phyloP scores from a whole-genome alignment of 2,329 filamentous ascomycete species.

The Chalara sp. region DNA sequence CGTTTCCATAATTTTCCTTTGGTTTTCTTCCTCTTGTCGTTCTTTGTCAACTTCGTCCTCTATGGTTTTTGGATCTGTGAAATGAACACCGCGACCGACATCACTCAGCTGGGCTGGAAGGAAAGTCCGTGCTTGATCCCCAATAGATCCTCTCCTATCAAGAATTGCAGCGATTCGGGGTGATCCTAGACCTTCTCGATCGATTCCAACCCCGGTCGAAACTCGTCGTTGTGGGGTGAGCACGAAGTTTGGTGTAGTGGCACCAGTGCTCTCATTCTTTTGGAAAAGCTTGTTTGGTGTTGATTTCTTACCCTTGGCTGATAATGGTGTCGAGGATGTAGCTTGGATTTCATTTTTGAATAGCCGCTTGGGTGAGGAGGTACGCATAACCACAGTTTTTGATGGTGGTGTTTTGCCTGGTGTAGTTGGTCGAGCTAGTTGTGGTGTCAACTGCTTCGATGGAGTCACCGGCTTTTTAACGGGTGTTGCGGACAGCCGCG shows the following conservation, averaged over 20 bases:
- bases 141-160: conserved; percentile 64
- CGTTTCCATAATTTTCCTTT: conserved; percentile 47
- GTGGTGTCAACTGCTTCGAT: conserved; percentile 36
- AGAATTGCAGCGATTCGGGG: conserved; percentile 66
- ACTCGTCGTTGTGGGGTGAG: conserved; percentile 53
- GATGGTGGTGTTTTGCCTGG: conserved; percentile 43
- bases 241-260: conserved; percentile 55
- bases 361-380: conserved; percentile 42
- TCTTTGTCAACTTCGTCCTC: conserved; percentile 59
- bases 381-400: conserved; percentile 38
- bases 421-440: conserved; percentile 36
- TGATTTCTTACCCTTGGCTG: conserved; percentile 23
- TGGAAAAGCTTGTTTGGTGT: conserved; percentile 42
- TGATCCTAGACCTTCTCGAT: conserved; percentile 66
- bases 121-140: conserved; percentile 59
- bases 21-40: conserved; percentile 55
- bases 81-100: conserved; percentile 44
- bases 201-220: conserved; percentile 63
- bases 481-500: conserved; percentile 19
- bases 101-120: conserved; percentile 40
- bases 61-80: conserved; percentile 57
- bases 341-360: conserved; percentile 33
- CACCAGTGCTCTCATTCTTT: conserved; percentile 44
- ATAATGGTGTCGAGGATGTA: conserved; percentile 20
- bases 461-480: conserved; percentile 31